phyloP scores from a whole-genome alignment of 2,329 filamentous ascomycete species.

The Lecanicillium sp. region DNA sequence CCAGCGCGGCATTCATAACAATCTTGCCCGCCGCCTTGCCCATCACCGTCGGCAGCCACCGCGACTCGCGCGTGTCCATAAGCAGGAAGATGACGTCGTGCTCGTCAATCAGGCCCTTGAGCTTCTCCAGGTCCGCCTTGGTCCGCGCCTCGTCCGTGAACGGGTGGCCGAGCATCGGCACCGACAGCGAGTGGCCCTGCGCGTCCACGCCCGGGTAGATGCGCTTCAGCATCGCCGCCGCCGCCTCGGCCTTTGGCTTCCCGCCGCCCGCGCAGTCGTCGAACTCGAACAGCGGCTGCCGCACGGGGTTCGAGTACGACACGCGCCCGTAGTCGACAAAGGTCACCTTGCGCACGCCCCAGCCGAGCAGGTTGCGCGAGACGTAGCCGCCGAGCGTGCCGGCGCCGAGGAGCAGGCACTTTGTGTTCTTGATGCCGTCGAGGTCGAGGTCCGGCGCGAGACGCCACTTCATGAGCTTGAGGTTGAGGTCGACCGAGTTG shows the following conservation, averaged over 20 bases:
- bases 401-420: slow-evolving; percentile 83
- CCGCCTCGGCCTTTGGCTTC: slow-evolving; percentile 72
- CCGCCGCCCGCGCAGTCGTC: slow-evolving; percentile 83
- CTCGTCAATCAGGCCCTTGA: slow-evolving; percentile 68
- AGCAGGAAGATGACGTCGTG: slow-evolving; percentile 95
- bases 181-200: slow-evolving; percentile 71
- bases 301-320: slow-evolving; percentile 93
- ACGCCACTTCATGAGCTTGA: slow-evolving; percentile 98
- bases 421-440: slow-evolving; percentile 82
- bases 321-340: slow-evolving; percentile 92
- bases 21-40: slow-evolving; percentile 89
- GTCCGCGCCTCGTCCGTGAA: slow-evolving; percentile 66
- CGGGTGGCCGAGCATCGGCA: slow-evolving; percentile 94
- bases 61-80: slow-evolving; percentile 90
- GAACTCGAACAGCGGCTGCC: slow-evolving; percentile 88
- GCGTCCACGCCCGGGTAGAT: slow-evolving; percentile 90
- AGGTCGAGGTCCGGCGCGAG: slow-evolving; percentile 84
- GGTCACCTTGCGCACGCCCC: slow-evolving; percentile 92
- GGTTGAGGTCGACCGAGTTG: slow-evolving; percentile 89
- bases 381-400: slow-evolving; percentile 94
- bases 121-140: slow-evolving; percentile 65
- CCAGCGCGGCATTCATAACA: slow-evolving; percentile 92
- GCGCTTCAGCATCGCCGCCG: slow-evolving; percentile 71
- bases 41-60: slow-evolving; percentile 96
- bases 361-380: slow-evolving; percentile 83